These are phyloP conservation scores for Eremothecium coryli DNA, from an alignment of 1,139 yeast genomes.

Conservation along the genomic window DNA sequence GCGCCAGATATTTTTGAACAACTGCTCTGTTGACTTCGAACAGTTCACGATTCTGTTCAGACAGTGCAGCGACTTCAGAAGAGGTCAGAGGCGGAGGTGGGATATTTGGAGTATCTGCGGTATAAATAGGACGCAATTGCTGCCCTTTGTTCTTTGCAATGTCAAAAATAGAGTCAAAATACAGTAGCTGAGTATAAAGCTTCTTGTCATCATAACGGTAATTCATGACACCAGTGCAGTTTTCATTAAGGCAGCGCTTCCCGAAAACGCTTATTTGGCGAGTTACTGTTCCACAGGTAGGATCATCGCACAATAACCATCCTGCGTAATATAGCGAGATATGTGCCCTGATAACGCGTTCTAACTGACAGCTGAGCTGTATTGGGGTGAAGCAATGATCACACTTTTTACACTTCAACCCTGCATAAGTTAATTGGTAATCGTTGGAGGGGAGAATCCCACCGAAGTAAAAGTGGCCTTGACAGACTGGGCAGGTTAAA, in stretches of 20 bases:
- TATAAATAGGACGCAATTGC: conserved; percentile 42
- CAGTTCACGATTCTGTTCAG: conserved; percentile 66
- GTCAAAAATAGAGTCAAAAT: conserved; percentile 71
- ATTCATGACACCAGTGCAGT: conserved; percentile 78
- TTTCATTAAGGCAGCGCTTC: conserved; percentile 57
- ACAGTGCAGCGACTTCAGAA: conserved; percentile 60
- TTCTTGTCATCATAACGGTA: conserved; percentile 71
- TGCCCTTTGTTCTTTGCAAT: conserved; percentile 63
- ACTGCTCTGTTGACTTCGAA: conserved; percentile 54
- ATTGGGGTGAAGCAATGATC: conserved; percentile 41
- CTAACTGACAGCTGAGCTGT: conserved; percentile 63
- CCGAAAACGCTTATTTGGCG: conserved; percentile 89
- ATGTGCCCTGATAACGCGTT: conserved; percentile 55
- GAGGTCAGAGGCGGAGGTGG: conserved; percentile 37
- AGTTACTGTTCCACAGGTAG: conserved; percentile 71
- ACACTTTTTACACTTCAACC: conserved; percentile 65
- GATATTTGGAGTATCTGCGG: conserved; percentile 29
- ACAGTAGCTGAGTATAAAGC: conserved; percentile 78
- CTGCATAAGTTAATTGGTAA: conserved; percentile 53
- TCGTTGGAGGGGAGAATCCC: conserved; percentile 60
- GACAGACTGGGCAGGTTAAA: conserved; percentile 57
- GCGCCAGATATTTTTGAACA: conserved; percentile 63
- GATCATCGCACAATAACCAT: conserved; percentile 77
- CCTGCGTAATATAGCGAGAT: conserved; percentile 76
- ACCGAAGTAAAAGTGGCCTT: conserved; percentile 51